These are phyloP conservation scores for Allantophomopsis cytisporea DNA, from an alignment of 2,329 filamentous ascomycete species.

Conservation along the genomic window DNA sequence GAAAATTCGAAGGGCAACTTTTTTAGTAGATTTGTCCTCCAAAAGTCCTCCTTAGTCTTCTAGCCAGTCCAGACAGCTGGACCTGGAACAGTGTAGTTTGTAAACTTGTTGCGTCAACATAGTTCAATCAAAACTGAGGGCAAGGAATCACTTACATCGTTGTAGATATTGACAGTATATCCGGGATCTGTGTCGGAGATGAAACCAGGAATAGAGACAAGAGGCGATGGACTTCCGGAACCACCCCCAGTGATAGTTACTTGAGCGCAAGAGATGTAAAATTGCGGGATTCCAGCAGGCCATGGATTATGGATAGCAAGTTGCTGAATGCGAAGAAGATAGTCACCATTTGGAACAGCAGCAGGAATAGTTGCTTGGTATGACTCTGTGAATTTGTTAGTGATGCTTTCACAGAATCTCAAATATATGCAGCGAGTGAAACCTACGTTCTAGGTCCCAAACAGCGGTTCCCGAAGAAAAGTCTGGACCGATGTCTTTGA, in stretches of 20 bases:
- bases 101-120: conserved; percentile 2
- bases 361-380: conserved; percentile 15
- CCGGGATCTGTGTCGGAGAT: conserved; percentile 2
- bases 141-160: too few species aligned
- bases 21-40: too few species aligned
- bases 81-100: conserved; percentile 6
- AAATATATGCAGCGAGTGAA: background rate
- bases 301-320: conserved; percentile 11
- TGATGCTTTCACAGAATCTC: background rate
- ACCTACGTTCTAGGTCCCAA: conserved; percentile 14
- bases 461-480: conserved; percentile 10
- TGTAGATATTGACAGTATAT: conserved; percentile 7
- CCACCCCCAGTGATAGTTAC: conserved; percentile 11
- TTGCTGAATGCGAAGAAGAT: conserved; percentile 13
- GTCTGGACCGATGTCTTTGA: conserved; percentile 18
- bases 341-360: conserved; percentile 10
- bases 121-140: background rate
- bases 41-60: background rate
- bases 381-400: conserved; percentile 8
- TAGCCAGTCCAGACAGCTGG: conserved; percentile 5
- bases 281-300: conserved; percentile 7
- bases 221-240: background rate
- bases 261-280: conserved; percentile 17
- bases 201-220: conserved; percentile 2
- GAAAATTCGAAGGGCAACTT: too few species aligned